These are phyloP conservation scores for Helichrysum umbraculigerum DNA, from an alignment of 129 eudicot genomes.

Conservation along the genomic window DNA sequence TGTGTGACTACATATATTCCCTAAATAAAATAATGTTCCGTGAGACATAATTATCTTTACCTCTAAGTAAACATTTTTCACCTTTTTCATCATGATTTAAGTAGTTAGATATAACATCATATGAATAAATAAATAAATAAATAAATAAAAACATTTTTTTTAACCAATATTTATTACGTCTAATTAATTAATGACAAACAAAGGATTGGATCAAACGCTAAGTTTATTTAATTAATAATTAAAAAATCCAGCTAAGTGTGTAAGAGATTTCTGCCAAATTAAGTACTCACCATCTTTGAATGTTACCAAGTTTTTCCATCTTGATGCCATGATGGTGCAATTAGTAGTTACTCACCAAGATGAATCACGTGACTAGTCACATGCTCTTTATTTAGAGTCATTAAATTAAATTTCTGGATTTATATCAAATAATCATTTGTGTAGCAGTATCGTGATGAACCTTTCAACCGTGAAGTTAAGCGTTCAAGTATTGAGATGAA, in stretches of 20 bases:
- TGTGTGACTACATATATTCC: too few relatives aligned
- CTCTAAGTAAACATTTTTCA: not conserved
- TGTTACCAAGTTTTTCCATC: constrained; percentile 23
- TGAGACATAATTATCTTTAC: too few relatives aligned
- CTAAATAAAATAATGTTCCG: too few relatives aligned
- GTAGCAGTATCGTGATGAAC: too few relatives aligned
- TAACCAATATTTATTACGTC: not conserved
- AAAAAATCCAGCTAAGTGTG: constrained; percentile 37
- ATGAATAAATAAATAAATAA: not conserved
- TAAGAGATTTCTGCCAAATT: constrained; percentile 38
- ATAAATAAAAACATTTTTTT: not conserved
- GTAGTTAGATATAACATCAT: not conserved
- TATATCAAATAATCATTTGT: too few relatives aligned
- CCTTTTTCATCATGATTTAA: not conserved
- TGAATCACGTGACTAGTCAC: constrained; percentile 41
- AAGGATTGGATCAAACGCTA: constrained; percentile 5
- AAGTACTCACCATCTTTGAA: constrained; percentile 32
- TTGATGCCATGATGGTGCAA: not conserved
- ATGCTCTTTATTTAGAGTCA: constrained; percentile 14
- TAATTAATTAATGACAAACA: not conserved
- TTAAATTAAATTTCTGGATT: not conserved
- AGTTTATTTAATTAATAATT: not conserved
- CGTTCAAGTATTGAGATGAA: too few relatives aligned
- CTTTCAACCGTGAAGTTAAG: too few relatives aligned
- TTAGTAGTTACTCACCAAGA: constrained; percentile 18